A percentile compares a stretch with the other conserved stretches of the same genome.
Conservation (phyloP, 306 rosid genomes). For the Pueraria montana region DNA sequence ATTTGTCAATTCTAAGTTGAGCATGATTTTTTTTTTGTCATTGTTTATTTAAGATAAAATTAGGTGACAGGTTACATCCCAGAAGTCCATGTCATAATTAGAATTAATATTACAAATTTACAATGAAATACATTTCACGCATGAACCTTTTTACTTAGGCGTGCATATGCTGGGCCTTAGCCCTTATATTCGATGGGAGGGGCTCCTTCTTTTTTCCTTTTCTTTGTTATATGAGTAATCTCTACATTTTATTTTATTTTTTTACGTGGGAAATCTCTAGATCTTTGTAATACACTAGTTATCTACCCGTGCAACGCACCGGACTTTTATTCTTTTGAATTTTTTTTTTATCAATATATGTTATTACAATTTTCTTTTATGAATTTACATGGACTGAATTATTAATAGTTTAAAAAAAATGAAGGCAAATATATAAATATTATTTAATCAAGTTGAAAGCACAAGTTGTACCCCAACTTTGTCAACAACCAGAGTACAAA, state of each 20-base stretch:
- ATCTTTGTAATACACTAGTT: not conserved
- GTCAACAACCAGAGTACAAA: no score
- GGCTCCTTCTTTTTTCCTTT: no score
- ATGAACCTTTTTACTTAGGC: not conserved
- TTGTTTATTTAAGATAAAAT: not conserved
- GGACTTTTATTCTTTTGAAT: no score
- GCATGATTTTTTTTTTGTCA: not conserved
- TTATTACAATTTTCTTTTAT: no score
- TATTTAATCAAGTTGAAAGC: no score
- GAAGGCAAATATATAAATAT: no score
- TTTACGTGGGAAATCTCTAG: not conserved
- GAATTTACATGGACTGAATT: no score
- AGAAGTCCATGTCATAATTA: not conserved
- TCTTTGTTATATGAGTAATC: no score
- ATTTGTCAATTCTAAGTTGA: not conserved
- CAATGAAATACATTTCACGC: not conserved
- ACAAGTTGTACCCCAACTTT: no score
- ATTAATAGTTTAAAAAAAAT: no score
- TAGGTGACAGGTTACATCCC: not conserved
- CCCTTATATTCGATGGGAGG: not conserved
- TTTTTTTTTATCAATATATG: no score
- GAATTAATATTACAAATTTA: not conserved
- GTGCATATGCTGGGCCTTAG: not conserved
- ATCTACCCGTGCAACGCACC: no score
- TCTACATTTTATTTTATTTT: not conserved